These are phyloP conservation scores for Alternaria triticimaculans DNA, from an alignment of 2,329 filamentous ascomycete genomes.

Conservation along the genomic window DNA sequence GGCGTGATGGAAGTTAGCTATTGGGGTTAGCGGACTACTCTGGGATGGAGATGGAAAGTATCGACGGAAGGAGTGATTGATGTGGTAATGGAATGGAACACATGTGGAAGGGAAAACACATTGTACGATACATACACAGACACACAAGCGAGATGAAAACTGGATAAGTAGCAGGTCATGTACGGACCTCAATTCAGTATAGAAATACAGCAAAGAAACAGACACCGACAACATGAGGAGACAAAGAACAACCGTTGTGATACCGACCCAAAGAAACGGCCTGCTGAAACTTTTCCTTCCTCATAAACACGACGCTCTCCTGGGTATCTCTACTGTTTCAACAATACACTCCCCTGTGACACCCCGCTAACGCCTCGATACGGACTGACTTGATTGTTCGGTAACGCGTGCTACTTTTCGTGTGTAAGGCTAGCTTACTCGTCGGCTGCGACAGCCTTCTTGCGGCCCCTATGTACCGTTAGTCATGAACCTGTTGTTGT, in stretches of 20 bases:
- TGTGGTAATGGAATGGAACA: background rate
- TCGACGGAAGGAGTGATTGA: too few species aligned
- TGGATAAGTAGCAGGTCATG: background rate
- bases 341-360: background rate
- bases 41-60: too few species aligned
- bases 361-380: slow-evolving; percentile 7
- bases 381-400: background rate
- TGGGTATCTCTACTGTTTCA: slow-evolving; percentile 5
- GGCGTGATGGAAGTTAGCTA: background rate
- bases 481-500: background rate
- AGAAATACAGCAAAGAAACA: background rate
- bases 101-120: background rate
- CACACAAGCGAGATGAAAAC: background rate
- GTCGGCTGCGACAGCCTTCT: slow-evolving; percentile 27
- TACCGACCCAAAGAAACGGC: background rate
- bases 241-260: background rate
- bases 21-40: too few species aligned
- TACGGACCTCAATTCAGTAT: background rate
- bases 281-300: background rate
- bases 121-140: background rate
- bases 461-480: slow-evolving; percentile 27
- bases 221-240: background rate
- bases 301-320: background rate
- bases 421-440: slow-evolving; percentile 13
- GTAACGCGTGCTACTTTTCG: background rate